These are phyloP conservation scores for Starmerella vaccinii DNA, from an alignment of 805 yeast genomes.

Conservation along the genomic window DNA sequence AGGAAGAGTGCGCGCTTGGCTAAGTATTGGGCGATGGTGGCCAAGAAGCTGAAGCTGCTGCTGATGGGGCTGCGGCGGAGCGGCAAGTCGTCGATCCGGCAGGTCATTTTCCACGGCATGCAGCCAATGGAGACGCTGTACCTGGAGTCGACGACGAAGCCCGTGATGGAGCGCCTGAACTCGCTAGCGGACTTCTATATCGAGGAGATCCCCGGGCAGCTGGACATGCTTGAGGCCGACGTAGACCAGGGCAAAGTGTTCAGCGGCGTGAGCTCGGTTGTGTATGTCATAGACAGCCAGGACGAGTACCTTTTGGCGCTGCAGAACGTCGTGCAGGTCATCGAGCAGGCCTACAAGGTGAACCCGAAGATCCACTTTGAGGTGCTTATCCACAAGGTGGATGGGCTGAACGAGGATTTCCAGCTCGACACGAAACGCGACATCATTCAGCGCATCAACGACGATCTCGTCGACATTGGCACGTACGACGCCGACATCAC, in stretches of 20 bases:
- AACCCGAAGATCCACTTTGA: constrained; percentile 83
- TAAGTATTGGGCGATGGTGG: not conserved
- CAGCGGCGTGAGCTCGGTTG: constrained; percentile 75
- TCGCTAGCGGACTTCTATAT: constrained; percentile 79
- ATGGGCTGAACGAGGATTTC: constrained; percentile 88
- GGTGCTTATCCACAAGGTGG: constrained; percentile 89
- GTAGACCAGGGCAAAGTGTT: constrained; percentile 65
- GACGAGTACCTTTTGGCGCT: constrained; percentile 91
- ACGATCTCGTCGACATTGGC: constrained; percentile 80
- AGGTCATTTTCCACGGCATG: constrained; percentile 93
- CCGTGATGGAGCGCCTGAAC: constrained; percentile 72
- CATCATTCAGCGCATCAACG: constrained; percentile 91
- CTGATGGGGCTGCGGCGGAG: constrained; percentile 71
- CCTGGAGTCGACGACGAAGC: constrained; percentile 79
- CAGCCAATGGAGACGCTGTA: constrained; percentile 89
- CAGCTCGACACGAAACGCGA: constrained; percentile 91
- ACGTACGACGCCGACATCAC: constrained; percentile 84
- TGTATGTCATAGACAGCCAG: constrained; percentile 89
- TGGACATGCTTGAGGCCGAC: constrained; percentile 77
- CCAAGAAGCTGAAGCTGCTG: constrained; percentile 33
- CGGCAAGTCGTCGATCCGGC: constrained; percentile 91
- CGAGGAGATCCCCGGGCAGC: constrained; percentile 91
- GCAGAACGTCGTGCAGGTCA: constrained; percentile 76
- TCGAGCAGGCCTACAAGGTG: constrained; percentile 73
- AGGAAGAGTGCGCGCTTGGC: no score